A percentile compares a stretch with the other conserved stretches of the same genome.
Conservation (phyloP, 1,139 yeast genomes). For the Meyerozyma guilliermondii region DNA sequence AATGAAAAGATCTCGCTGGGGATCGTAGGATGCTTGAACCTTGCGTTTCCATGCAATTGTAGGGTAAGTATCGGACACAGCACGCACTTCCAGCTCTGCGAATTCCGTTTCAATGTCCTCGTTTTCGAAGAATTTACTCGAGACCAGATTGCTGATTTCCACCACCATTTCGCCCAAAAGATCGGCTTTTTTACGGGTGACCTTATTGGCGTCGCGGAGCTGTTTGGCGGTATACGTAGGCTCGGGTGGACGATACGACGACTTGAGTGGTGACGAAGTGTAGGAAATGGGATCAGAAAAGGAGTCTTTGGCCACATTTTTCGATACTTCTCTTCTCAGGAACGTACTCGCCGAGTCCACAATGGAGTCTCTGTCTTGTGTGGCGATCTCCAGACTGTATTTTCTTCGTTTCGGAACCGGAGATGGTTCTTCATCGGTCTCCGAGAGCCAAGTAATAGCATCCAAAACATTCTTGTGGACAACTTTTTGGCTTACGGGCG, state of each 20-base stretch:
- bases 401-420: neutral
- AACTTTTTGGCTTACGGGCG: conserved; percentile 10
- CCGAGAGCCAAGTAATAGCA: conserved; percentile 23
- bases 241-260: conserved; percentile 1
- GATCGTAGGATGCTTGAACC: conserved; percentile 37
- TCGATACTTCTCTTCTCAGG: conserved; percentile 3
- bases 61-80: conserved; percentile 18
- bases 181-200: conserved; percentile 44
- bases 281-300: conserved; percentile 7
- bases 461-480: conserved; percentile 12
- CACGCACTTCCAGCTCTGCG: conserved; percentile 10
- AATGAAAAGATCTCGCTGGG: conserved; percentile 43
- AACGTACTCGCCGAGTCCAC: conserved; percentile 8
- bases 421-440: conserved; percentile 17
- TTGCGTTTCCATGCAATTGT: conserved; percentile 33
- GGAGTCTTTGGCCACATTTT: conserved; percentile 7
- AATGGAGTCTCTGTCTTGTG: neutral
- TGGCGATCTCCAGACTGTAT: neutral
- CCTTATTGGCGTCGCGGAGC: conserved; percentile 48
- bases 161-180: conserved; percentile 47
- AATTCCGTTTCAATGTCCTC: conserved; percentile 11
- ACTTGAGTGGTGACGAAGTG: conserved; percentile 5
- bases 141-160: conserved; percentile 14
- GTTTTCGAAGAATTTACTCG: conserved; percentile 8
- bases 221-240: conserved; percentile 20